phyloP scores from a whole-genome alignment of 805 yeast species.

The Pichia ethanolica region DNA sequence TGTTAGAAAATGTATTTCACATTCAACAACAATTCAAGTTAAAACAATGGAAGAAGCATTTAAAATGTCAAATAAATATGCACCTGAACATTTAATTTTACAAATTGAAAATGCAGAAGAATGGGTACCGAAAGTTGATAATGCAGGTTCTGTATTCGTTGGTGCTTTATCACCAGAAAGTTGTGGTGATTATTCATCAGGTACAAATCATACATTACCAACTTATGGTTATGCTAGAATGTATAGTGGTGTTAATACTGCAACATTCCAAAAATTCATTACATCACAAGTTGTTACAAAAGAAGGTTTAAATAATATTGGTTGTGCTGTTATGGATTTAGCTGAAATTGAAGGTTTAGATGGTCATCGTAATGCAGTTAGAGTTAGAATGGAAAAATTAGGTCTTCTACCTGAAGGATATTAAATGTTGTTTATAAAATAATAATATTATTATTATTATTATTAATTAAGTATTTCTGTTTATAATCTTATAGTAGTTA shows the following conservation, averaged over 20 bases:
- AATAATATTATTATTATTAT: too few relatives aligned
- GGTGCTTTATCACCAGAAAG: conserved; percentile 96
- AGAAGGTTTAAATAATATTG: conserved; percentile 79
- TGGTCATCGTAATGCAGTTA: conserved; percentile 95
- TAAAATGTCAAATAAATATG: conserved; percentile 80
- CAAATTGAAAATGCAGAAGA: conserved; percentile 75
- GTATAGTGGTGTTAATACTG: conserved; percentile 95
- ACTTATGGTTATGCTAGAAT: conserved; percentile 97
- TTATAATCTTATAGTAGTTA: too few relatives aligned
- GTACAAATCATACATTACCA: conserved; percentile 97
- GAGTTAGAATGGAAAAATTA: conserved; percentile 81
- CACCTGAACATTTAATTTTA: conserved; percentile 95
- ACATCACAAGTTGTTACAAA: conserved; percentile 88
- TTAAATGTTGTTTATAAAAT: neutral
- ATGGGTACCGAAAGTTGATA: conserved; percentile 66
- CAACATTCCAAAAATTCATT: conserved; percentile 90
- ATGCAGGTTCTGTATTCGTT: conserved; percentile 96
- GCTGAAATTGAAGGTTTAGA: conserved; percentile 96
- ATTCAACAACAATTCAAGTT: conserved; percentile 76
- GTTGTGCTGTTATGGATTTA: conserved; percentile 92
- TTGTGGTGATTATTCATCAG: conserved; percentile 96
- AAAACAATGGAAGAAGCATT: conserved; percentile 72
- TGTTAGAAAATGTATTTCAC: conserved; percentile 85
- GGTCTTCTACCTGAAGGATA: conserved; percentile 33
- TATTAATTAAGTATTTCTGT: too few relatives aligned